Conservation (phyloP, 2,329 filamentous ascomycete genomes). For the Cryphonectria radicalis region DNA sequence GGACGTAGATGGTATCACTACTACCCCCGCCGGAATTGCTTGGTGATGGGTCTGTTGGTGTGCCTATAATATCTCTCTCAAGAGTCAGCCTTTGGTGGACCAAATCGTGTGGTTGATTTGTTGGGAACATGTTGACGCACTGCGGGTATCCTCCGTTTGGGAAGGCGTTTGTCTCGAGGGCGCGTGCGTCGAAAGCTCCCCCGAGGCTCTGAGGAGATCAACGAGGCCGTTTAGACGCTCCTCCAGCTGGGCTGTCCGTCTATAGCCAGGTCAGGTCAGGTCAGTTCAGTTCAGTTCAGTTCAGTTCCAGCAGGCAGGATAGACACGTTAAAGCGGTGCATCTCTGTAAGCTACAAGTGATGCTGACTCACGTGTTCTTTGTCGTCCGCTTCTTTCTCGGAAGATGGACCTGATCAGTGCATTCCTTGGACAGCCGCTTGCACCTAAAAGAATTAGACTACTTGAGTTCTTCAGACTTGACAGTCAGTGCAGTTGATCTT, state of each 20-base stretch:
- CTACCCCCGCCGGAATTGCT: not conserved
- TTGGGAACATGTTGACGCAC: not conserved
- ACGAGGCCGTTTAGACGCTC: conserved; percentile 54
- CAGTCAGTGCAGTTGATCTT: conserved; percentile 3
- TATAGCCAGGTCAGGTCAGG: conserved; percentile 32
- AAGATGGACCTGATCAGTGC: conserved; percentile 51
- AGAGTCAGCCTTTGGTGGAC: not conserved
- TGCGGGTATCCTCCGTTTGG: conserved; percentile 7
- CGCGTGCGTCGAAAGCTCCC: conserved; percentile 38
- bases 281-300: conserved; percentile 5
- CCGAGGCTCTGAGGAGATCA: conserved; percentile 50
- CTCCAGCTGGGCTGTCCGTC: conserved; percentile 55
- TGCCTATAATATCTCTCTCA: not conserved
- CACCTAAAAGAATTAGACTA: conserved; percentile 42
- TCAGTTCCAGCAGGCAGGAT: conserved; percentile 14
- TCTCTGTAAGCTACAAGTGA: not conserved
- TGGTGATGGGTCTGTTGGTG: conserved; percentile 11
- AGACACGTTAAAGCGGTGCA: not conserved
- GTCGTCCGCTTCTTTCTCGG: conserved; percentile 56
- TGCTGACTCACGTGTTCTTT: conserved; percentile 52
- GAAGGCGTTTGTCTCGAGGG: not conserved
- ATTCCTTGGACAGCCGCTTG: conserved; percentile 53
- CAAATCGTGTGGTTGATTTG: not conserved
- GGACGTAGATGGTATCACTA: conserved; percentile 35
- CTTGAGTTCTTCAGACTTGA: not conserved